Base-by-base conservation (phyloP, 352 stramenopile genomes). In the Phytophthora parvispora region DNA sequence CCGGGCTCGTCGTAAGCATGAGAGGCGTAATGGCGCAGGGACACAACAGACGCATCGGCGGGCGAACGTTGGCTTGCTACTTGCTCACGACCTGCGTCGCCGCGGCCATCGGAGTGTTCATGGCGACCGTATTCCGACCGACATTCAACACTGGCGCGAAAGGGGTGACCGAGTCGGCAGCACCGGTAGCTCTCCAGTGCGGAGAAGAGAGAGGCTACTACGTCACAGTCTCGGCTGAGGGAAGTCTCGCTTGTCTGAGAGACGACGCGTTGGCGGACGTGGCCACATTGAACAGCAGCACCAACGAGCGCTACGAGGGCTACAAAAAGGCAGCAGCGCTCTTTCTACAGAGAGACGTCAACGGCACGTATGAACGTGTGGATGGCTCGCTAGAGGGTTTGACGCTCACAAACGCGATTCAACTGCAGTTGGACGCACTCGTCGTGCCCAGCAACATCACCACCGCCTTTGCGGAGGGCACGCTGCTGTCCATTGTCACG, bases 381-480 rank as follows among this genome's bases (percentile, higher is more conserved):
- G 29, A 64, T 29, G 27, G 29, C 60, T 12, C 36, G 20, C 27
- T 63, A 5, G 12, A 60, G 29, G 64, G 69, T 27, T 34, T 60
- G 55, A 69, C 70, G 27, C 48, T 84, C n/a, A 69, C 64, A 0
- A 52, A 80, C 16, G 64, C 67, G 6, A 38, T 84, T 2, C 66
- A 83, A 32, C 47, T 36, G 51, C 69, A 81, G 22, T 38, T 84
- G 12, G 22, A 82, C 24, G 61, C 71, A 13, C 62, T 88, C 3
- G n/a, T n/a, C n/a, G 78, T 88, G n/a, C 77, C 80, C 3, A 51
- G 32, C 48, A 88, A 85, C 65, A 77, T 88, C 59, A 78, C 69
- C 1, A 32, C 28, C 0, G 72, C 77, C 5, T 86, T 88, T 47
- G 56, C 68, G 1, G 62, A 84, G 18, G 66, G 62, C 20, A 73